Conservation (phyloP, 768 basidiomycete genomes). For the Hygrocybe coccinea region DNA sequence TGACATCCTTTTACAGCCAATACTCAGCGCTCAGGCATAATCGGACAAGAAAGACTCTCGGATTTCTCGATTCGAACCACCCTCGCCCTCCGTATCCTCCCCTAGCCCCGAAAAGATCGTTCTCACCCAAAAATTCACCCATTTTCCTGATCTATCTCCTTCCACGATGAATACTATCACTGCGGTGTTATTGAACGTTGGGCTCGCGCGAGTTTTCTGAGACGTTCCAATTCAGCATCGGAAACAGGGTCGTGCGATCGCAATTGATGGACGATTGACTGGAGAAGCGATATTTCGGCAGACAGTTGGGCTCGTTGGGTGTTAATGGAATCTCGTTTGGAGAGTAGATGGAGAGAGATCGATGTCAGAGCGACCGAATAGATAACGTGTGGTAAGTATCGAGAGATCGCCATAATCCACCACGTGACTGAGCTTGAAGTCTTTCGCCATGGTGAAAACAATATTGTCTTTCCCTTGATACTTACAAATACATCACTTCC, state of each 20-base stretch:
- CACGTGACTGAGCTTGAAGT: not conserved
- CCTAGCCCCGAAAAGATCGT: too few species aligned
- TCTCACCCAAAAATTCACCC: too few species aligned
- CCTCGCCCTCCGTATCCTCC: too few species aligned
- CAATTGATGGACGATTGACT: constrained; percentile 52
- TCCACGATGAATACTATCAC: too few species aligned
- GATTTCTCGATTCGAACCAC: too few species aligned
- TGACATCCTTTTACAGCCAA: too few species aligned
- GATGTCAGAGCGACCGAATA: constrained; percentile 64
- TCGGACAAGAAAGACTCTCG: too few species aligned
- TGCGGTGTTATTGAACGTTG: constrained; percentile 13
- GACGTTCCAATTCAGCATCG: constrained; percentile 47
- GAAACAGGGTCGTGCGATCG: constrained; percentile 42
- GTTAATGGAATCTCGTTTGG: constrained; percentile 43
- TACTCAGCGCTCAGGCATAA: too few species aligned
- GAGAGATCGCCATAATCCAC: constrained; percentile 11
- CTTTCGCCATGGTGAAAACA: not conserved
- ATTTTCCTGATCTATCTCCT: too few species aligned
- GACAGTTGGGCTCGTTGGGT: constrained; percentile 51
- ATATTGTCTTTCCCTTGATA: not conserved
- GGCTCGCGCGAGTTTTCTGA: constrained; percentile 49
- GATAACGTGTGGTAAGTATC: constrained; percentile 59
- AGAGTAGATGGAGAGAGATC: constrained; percentile 61
- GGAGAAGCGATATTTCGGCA: constrained; percentile 60
- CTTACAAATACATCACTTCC: not conserved